Conservation (phyloP, 345 rosid genomes). For the Murraya paniculata region DNA sequence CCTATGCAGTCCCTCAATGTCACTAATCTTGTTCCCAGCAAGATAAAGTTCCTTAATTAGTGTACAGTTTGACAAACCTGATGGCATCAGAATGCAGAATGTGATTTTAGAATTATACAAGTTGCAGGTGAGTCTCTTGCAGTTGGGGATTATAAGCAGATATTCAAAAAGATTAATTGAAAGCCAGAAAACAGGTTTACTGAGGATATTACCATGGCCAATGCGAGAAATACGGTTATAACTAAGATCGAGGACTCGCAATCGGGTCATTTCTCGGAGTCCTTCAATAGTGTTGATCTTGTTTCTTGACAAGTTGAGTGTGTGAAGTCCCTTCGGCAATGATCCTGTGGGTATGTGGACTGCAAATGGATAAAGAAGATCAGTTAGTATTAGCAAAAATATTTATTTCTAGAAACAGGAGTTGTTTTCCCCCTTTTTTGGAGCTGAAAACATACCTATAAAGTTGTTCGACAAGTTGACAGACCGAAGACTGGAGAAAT, state of each 20-base stretch:
- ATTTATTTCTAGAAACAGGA: background rate
- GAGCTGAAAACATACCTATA: slow-evolving; percentile 51
- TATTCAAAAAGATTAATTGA: background rate
- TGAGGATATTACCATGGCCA: slow-evolving; percentile 66
- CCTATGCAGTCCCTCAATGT: slow-evolving; percentile 85
- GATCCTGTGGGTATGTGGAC: slow-evolving; percentile 67
- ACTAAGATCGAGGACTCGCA: slow-evolving; percentile 82
- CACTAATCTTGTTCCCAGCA: slow-evolving; percentile 87
- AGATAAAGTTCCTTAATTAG: slow-evolving; percentile 85
- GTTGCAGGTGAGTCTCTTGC: background rate
- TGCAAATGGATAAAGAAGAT: slow-evolving; percentile 30
- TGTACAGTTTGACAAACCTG: slow-evolving; percentile 85
- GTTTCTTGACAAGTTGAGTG: slow-evolving; percentile 76
- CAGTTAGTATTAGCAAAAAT: background rate
- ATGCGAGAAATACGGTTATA: slow-evolving; percentile 86
- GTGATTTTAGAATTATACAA: background rate
- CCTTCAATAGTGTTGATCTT: slow-evolving; percentile 80
- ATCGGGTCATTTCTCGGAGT: slow-evolving; percentile 69
- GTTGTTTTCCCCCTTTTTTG: too few species aligned
- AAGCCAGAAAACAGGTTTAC: background rate
- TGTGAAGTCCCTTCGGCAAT: slow-evolving; percentile 83
- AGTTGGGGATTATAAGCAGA: background rate
- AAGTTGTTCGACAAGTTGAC: slow-evolving; percentile 76
- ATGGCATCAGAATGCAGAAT: slow-evolving; percentile 4
- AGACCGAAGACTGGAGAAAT: slow-evolving; percentile 72